Base-by-base conservation (phyloP, 352 stramenopile genomes). In the Sclerospora graminicola region DNA sequence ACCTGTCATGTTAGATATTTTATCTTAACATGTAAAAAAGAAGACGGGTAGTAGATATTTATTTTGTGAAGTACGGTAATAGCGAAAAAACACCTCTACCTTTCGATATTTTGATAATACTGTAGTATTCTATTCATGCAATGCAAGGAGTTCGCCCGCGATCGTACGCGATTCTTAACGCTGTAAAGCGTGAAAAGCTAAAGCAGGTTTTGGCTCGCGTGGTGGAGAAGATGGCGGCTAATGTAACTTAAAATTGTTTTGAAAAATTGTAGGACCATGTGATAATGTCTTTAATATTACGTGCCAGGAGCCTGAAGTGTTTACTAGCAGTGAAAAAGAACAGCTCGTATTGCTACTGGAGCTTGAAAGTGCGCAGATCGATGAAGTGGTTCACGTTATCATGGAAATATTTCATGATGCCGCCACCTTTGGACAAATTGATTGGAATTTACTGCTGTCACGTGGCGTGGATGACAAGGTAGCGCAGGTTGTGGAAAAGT, bases 171-270 rank as follows among this genome's bases (percentile, higher is more conserved):
- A 39, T 67, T 11, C 44, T 86, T 5, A 86, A 84, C 26, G 50
- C 40, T 42, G 57, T 83, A 31, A 39, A 48, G 32, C 54, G 51
- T 24, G 69, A 81, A 20, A 79, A 69, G 28, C 45, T 86, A 32
- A 43, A 47, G 16, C 70, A 75, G 26, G 50, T 86, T 39, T 49
- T 86, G 18, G 33, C 54, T 24, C 66, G 77, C 41, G 63, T 86
- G 37, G 49, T 86, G 28, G 68, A 77, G 33, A 74, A 73, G 40
- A 69, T 78, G 43, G 50, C 56, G 15, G 20, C 38, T 7, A 51
- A 61, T 45, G 72, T 81, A 52, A 18, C 49, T 28, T 42, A 19
- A n/a, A 39, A n/a, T 36, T 32, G 21, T 8, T 7, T 28, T 1
- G 2, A 50, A 26, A 39, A 31, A 28, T 4, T 2, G 30, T 10